Percentiles rank a stretch among this genome's conserved stretches.
Conservation (phyloP, 148 eudicot genomes). For the Hydrangea macrophylla region DNA sequence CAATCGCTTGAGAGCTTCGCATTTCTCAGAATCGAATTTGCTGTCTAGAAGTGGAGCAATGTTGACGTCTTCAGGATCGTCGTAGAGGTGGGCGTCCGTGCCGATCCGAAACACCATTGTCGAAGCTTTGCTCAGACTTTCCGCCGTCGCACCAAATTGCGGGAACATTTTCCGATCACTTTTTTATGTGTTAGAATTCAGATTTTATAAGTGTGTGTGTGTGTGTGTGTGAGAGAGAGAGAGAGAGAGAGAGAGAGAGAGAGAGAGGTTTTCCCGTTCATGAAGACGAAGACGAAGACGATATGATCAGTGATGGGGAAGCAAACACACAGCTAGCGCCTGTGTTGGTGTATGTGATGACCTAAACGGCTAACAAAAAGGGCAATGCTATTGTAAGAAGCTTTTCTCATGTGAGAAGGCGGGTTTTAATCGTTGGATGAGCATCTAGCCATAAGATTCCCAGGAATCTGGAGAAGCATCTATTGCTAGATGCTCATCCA, state of each 20-base stretch:
- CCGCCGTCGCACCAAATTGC: conserved; percentile 82
- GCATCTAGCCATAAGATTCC: too few relatives aligned
- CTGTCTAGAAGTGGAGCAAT: conserved; percentile 81
- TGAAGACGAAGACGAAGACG: background rate
- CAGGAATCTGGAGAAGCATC: too few relatives aligned
- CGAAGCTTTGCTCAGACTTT: conserved; percentile 83
- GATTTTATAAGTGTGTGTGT: too few relatives aligned
- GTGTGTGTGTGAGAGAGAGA: conserved; percentile 1
- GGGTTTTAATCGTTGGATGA: too few relatives aligned
- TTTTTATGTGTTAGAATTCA: background rate
- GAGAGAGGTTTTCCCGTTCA: background rate
- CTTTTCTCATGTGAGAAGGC: too few relatives aligned
- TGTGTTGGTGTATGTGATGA: background rate
- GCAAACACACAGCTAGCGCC: background rate
- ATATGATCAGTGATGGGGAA: background rate
- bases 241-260: background rate
- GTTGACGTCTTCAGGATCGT: conserved; percentile 94
- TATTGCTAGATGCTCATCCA: too few relatives aligned
- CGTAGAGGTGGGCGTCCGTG: conserved; percentile 96
- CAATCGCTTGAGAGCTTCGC: conserved; percentile 93
- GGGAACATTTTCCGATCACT: conserved; percentile 48
- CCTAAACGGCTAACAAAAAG: too few relatives aligned
- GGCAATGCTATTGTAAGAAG: too few relatives aligned
- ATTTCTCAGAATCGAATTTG: conserved; percentile 83
- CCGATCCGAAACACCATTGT: conserved; percentile 92